phyloP scores from a whole-genome alignment of 2,329 filamentous ascomycete genomes.

The Escovopsis sp. region DNA sequence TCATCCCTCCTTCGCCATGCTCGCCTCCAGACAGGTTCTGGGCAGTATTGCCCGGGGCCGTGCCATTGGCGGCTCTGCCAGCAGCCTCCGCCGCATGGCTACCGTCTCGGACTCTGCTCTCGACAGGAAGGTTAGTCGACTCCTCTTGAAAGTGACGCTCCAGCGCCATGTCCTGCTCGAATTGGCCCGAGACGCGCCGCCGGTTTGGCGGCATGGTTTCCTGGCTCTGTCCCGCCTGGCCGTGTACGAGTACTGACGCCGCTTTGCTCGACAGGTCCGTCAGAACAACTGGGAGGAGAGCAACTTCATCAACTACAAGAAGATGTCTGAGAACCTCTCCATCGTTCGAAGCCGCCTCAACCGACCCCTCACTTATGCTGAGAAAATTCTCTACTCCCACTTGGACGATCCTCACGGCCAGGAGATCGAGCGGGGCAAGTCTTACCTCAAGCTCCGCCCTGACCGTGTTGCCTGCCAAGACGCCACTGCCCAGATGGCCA shows the following conservation, averaged over 20 bases:
- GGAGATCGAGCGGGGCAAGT: slow-evolving; percentile 89
- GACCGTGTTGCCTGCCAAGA: slow-evolving; percentile 99
- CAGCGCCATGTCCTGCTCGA: no score
- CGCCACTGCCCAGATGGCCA: slow-evolving; percentile 98
- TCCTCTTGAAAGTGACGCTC: no score
- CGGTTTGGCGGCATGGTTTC: not conserved
- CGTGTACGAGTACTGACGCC: slow-evolving; percentile 7
- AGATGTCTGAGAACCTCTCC: slow-evolving; percentile 94
- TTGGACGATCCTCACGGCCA: slow-evolving; percentile 92
- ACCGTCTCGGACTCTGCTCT: slow-evolving; percentile 76
- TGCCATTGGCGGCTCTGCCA: slow-evolving; percentile 37
- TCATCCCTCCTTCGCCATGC: slow-evolving; percentile 34
- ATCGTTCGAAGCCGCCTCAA: slow-evolving; percentile 84
- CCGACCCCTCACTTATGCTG: slow-evolving; percentile 83
- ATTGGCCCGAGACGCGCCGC: not conserved
- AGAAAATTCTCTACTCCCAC: slow-evolving; percentile 99
- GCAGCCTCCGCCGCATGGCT: slow-evolving; percentile 59
- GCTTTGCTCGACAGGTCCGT: slow-evolving; percentile 41
- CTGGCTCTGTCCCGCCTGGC: not conserved
- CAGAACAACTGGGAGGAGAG: slow-evolving; percentile 94
- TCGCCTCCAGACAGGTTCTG: slow-evolving; percentile 58
- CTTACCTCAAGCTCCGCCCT: slow-evolving; percentile 91
- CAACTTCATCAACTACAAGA: slow-evolving; percentile 99
- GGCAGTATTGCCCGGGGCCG: slow-evolving; percentile 49
- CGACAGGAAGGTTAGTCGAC: slow-evolving; percentile 65